phyloP scores from a whole-genome alignment of 2,329 filamentous ascomycete species.

The Stagonosporopsis rhizophila region DNA sequence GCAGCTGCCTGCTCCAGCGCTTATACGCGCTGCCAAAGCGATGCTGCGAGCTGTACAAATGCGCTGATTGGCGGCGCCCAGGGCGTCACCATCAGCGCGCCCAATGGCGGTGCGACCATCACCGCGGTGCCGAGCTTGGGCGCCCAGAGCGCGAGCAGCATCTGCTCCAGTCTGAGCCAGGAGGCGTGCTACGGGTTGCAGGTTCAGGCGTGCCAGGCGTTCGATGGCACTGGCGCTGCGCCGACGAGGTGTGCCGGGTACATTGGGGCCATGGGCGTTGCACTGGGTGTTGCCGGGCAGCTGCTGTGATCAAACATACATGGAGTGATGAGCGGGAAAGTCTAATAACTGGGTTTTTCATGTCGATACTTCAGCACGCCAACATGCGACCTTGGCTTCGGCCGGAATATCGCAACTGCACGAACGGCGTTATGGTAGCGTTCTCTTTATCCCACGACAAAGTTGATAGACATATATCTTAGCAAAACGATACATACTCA shows the following conservation, averaged over 20 bases:
- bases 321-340: not conserved
- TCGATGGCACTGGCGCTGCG: slow-evolving; percentile 48
- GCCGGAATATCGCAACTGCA: slow-evolving; percentile 5
- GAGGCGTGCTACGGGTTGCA: slow-evolving; percentile 58
- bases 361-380: slow-evolving; percentile 29
- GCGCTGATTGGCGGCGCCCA: slow-evolving; percentile 57
- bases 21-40: slow-evolving; percentile 60
- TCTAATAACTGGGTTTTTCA: slow-evolving; percentile 16
- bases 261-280: slow-evolving; percentile 32
- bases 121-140: slow-evolving; percentile 50
- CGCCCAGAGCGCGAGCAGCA: slow-evolving; percentile 32
- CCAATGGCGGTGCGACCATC: slow-evolving; percentile 59
- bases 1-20: slow-evolving; percentile 61
- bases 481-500: slow-evolving; percentile 3
- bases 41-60: slow-evolving; percentile 50
- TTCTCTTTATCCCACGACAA: not conserved
- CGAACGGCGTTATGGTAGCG: slow-evolving; percentile 11
- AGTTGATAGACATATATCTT: slow-evolving; percentile 6
- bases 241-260: slow-evolving; percentile 27
- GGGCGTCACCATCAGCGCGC: slow-evolving; percentile 60
- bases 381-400: slow-evolving; percentile 2
- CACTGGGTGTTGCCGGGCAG: slow-evolving; percentile 54
- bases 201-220: slow-evolving; percentile 54
- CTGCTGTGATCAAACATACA: slow-evolving; percentile 21
- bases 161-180: slow-evolving; percentile 50